Base-by-base conservation (phyloP, 257 asterid species). In the Plantago major region DNA sequence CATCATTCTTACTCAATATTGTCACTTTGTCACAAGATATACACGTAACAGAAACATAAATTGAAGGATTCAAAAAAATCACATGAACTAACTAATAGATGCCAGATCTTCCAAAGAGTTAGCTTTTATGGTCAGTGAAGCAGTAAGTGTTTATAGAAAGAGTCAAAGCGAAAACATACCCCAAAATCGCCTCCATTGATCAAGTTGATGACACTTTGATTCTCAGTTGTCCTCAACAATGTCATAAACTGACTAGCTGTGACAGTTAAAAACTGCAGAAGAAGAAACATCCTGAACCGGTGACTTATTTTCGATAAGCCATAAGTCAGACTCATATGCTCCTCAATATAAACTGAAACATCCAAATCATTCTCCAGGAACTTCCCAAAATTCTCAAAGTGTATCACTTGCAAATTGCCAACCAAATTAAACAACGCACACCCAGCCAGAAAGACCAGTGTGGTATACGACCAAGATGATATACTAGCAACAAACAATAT, bases 151-250 rank as follows among this genome's bases (percentile, higher is more conserved):
- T 9, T 18, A 52, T 9, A 53, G 58, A 53, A 2, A 26, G 46
- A 37, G 61, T 30, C 26, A 22, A 58, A 62, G 44, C 51, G 30
- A 69, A 42, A n/a, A 68, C 87, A 33, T 78, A 89, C 97, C 42
- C 65, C 89, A 70, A 89, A 89, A 82, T 89, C 95, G 22, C 94
- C 95, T 62, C 82, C 94, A 70, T 89, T 89, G 59, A 89, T 67
- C 65, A 84, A 58, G 74, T 82, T 89, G 70, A 87, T 80, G 54
- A 82, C 73, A 48, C 91, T 73, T 63, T 67, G 86, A 76, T 89
- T 86, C 73, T 74, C 82, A 9, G 92, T 84, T 63, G 95, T 76
- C 74, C 81, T 86, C 74, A 89, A 61, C 30, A 89, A 75, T 5
- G 95, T 59, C 66, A 75, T 66, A 76, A 85, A 74, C 65, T 86